A percentile compares a stretch with the other conserved stretches of the same genome.
Evolutionary conservation across 164 flowering plant genomes (phyloP).

Genomic region (Litsea cubeba): DNA sequence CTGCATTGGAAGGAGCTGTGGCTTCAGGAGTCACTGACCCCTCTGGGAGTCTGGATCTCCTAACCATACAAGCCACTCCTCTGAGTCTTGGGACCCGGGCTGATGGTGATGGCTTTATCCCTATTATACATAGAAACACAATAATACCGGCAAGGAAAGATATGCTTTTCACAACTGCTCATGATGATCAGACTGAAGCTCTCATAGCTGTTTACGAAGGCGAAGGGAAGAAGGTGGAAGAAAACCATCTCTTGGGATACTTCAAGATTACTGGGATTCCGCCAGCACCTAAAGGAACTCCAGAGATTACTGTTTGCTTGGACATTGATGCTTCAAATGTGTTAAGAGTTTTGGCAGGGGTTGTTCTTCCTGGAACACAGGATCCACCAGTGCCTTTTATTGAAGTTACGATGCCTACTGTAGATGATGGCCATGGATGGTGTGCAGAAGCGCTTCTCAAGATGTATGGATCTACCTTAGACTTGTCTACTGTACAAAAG

Average conservation of each 20-base stretch:
- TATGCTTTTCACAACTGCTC: conserved; percentile 63
- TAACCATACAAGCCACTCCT: conserved; percentile 81
- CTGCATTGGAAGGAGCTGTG: conserved; percentile 91
- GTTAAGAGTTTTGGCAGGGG: conserved; percentile 72
- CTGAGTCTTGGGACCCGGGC: conserved; percentile 64
- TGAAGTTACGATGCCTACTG: conserved; percentile 87
- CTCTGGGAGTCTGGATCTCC: conserved; percentile 64
- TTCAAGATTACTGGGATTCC: conserved; percentile 81
- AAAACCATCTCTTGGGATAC: conserved; percentile 73
- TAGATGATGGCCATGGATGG: conserved; percentile 98
- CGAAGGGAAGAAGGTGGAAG: conserved; percentile 45
- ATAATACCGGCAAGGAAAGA: conserved; percentile 74
- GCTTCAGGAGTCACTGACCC: conserved; percentile 83
- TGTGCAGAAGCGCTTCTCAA: conserved; percentile 64
- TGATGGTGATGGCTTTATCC: conserved; percentile 52
- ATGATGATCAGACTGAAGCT: conserved; percentile 72
- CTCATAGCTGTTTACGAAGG: conserved; percentile 80
- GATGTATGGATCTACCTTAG: conserved; percentile 53
- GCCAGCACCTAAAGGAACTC: conserved; percentile 63
- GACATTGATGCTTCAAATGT: conserved; percentile 80
- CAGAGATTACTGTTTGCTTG: conserved; percentile 79
- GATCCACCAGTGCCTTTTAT: conserved; percentile 45
- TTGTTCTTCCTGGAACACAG: conserved; percentile 38
- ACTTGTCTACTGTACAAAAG: conserved; percentile 45
- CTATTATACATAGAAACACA: conserved; percentile 61